Percentiles rank a stretch among this genome's conserved stretches.
Conservation (phyloP, 345 rosid genomes). For the Syzygium aromaticum region DNA sequence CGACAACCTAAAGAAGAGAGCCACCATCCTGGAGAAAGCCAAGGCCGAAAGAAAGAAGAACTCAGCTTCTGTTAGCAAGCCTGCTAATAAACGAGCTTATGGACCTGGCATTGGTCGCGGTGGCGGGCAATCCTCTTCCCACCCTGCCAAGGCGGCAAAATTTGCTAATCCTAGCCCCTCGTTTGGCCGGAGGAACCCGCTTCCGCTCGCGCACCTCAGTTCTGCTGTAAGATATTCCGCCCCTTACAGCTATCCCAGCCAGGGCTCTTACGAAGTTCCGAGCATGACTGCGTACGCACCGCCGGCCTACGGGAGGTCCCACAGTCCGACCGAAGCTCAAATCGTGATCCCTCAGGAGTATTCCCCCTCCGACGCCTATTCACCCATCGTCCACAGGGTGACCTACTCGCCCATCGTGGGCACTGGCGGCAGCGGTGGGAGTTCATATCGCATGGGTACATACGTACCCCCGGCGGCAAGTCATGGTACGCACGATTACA, state of each 20-base stretch:
- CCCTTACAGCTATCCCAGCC: slow-evolving; percentile 28
- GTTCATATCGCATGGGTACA: slow-evolving; percentile 11
- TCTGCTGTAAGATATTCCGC: slow-evolving; percentile 34
- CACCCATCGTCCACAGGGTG: neutral
- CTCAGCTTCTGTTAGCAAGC: slow-evolving; percentile 22
- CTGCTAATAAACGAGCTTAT: slow-evolving; percentile 30
- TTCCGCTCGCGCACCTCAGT: slow-evolving; percentile 27
- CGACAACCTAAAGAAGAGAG: slow-evolving; percentile 33
- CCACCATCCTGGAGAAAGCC: slow-evolving; percentile 30
- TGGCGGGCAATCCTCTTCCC: slow-evolving; percentile 19
- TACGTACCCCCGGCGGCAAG: slow-evolving; percentile 23
- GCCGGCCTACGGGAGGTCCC: slow-evolving; percentile 11
- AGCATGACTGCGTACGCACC: slow-evolving; percentile 16
- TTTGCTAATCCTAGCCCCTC: slow-evolving; percentile 26
- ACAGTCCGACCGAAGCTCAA: slow-evolving; percentile 26
- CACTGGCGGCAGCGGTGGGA: slow-evolving; percentile 8
- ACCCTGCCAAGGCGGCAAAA: slow-evolving; percentile 37
- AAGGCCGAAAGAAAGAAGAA: slow-evolving; percentile 35
- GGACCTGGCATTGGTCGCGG: slow-evolving; percentile 16
- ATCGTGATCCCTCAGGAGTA: neutral
- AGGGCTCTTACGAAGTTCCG: slow-evolving; percentile 27
- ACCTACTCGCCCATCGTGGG: slow-evolving; percentile 19
- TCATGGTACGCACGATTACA: slow-evolving; percentile 26
- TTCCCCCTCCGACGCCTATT: neutral
- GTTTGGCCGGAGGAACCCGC: slow-evolving; percentile 22